Evolutionary conservation across 306 rosid species (phyloP), one percentile per base, ranked within the genome.

Genomic region (Parietaria judaica): DNA sequence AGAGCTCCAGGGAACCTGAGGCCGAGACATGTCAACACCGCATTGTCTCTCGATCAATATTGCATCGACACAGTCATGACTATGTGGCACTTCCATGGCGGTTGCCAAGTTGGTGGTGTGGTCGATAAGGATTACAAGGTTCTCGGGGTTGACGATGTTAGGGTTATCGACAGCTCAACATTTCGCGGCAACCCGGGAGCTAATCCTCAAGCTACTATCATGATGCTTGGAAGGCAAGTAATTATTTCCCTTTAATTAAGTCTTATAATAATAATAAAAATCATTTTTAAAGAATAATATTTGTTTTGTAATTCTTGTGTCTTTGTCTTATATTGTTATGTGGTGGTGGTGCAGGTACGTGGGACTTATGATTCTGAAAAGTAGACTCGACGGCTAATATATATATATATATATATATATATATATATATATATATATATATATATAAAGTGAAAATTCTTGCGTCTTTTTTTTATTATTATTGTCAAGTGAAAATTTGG

Each of bases 21-120:
- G 77, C 84, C 79, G 3, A 76, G 66, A 43, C 88, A 88, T 52
- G 47, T 51, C 1, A 75, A 23, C 11, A 74, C 86, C 53, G 59
- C 80, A 0, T 46, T 67, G 54, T 88, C 88, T 36, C 60, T 88
- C 60, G 76, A 83, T 52, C 88, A 85, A 31, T 88, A 70, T 55
- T 88, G 95, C 74, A 77, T 67, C 35, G 94, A 88, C 73, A 88
- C 90, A 13, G 90, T 81, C 17, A 60, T 85, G 74, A 79, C 86
- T 48, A 81, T 85, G 56, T 85, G 86, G 86, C 95, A 88, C 71
- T 85, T 77, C 71, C 96, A 88, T 79, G 95, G 96, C 43, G 96
- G 95, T 6, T 83, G 95, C 46, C 88, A 72, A 76, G 17, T 62
- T 66, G 83, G 76, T 31, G 71, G 65, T 53, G 96, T 89, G 51